Evolutionary conservation across 768 basidiomycete species (phyloP), one percentile per base, ranked within the genome.

Genomic region (Mycena metata): DNA sequence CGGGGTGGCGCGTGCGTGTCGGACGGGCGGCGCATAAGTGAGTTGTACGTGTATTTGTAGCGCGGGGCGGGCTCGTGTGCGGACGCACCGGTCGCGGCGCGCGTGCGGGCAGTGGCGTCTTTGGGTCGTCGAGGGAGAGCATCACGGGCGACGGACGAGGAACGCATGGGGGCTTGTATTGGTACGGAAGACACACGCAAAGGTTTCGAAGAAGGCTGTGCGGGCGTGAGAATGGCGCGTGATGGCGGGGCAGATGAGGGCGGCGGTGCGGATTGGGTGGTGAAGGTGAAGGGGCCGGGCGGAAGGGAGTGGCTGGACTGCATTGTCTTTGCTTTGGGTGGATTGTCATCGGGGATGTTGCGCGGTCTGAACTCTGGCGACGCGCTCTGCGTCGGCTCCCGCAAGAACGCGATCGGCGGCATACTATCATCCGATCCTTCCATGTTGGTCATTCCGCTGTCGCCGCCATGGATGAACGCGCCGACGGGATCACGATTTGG

Each of bases 381-480:
- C 49, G 39, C 23, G 39, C 47, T 50, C 4, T 21, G 10, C 6
- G 30, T 49, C 43, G 10, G 57, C 30, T 66, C 56, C 35, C 47
- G 64, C 50, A 66, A 50, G 49, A 66, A 66, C 47, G 65, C 65
- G 16, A 66, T 66, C 16, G 65, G 58, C 30, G 65, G 65, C 9
- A 52, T 13, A n/a, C n/a, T n/a, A 30, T 66, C 50, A 24, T 66
- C 36, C 5, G 56, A 15, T 17, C 33, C 58, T n/a, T 47, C 58
- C 6, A 6, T 30, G 30, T 30, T 30, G 30, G 3, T 30, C 30
- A 30, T 30, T 6, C 3, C 30, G 30, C 30, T 30, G 30, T 30
- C 30, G 3, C 23, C 15, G 39, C 15, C 39, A 11, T 10, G 4
- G 15, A 39, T 39, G 11, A 10, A 39, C 39, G 39, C 39, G 39